These are phyloP conservation scores for Lactarius psammicola DNA, from an alignment of 768 basidiomycete species.

Conservation along the genomic window DNA sequence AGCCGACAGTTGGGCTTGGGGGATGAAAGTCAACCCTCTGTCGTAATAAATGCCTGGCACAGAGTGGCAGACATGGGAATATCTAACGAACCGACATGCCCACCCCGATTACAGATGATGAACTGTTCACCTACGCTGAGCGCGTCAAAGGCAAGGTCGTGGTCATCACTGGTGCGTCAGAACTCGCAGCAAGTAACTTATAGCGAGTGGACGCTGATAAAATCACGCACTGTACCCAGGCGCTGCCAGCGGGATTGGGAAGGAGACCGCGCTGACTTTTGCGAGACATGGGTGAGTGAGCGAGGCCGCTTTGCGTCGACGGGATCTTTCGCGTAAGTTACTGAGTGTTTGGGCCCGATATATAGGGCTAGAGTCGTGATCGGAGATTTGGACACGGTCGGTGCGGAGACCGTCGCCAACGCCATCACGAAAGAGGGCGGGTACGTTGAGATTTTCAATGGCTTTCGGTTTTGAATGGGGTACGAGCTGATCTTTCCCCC, in stretches of 20 bases:
- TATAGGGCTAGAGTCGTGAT: slow-evolving; percentile 51
- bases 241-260: slow-evolving; percentile 46
- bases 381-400: slow-evolving; percentile 47
- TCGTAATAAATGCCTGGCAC: not conserved
- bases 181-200: not conserved
- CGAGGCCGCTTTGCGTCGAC: not conserved
- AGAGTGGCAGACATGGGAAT: not conserved
- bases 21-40: not conserved
- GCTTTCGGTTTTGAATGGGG: not conserved
- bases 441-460: slow-evolving; percentile 36
- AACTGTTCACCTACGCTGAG: slow-evolving; percentile 13
- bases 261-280: slow-evolving; percentile 50
- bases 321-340: not conserved
- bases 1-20: not conserved
- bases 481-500: not conserved
- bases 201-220: not conserved
- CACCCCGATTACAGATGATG: slow-evolving; percentile 17
- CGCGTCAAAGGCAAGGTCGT: slow-evolving; percentile 24
- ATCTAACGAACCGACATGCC: not conserved
- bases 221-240: slow-evolving; percentile 1
- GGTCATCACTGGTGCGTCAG: slow-evolving; percentile 20
- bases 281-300: slow-evolving; percentile 48
- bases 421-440: slow-evolving; percentile 46
- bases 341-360: not conserved
- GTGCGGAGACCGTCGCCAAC: slow-evolving; percentile 41